Percentiles rank a stretch among this genome's conserved stretches.
Evolutionary conservation across 768 basidiomycete genomes (phyloP).

Genomic region (Neoboletus magnificus): DNA sequence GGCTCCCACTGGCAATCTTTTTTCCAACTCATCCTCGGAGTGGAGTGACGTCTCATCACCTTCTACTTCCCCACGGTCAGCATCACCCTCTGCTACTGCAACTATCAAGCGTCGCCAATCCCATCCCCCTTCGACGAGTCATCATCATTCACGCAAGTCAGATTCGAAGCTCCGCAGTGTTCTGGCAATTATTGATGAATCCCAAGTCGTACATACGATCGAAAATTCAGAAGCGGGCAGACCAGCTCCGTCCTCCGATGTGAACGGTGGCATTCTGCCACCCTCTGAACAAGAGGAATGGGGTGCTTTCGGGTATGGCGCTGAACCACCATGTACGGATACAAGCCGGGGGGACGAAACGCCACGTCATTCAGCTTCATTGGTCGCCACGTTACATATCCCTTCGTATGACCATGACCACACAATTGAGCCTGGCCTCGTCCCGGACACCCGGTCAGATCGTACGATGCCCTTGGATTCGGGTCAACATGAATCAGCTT

Average conservation of each 20-base stretch:
- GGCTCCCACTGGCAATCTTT: slow-evolving; percentile 47
- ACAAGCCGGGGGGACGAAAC: slow-evolving; percentile 40
- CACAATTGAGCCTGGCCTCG: slow-evolving; percentile 14
- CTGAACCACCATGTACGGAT: slow-evolving; percentile 34
- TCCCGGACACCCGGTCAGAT: slow-evolving; percentile 25
- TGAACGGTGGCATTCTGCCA: slow-evolving; percentile 25
- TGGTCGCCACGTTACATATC: slow-evolving; percentile 18
- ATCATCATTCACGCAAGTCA: slow-evolving; percentile 49
- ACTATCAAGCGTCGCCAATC: slow-evolving; percentile 48
- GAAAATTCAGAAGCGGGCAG: slow-evolving; percentile 18
- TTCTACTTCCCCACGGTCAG: slow-evolving; percentile 46
- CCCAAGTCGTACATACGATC: slow-evolving; percentile 36
- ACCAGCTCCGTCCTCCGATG: slow-evolving; percentile 25
- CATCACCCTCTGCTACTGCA: slow-evolving; percentile 44
- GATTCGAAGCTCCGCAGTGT: slow-evolving; percentile 69
- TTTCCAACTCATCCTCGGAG: slow-evolving; percentile 51
- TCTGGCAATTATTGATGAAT: slow-evolving; percentile 71
- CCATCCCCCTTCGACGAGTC: slow-evolving; percentile 39
- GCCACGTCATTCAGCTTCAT: slow-evolving; percentile 41
- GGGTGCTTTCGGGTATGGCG: slow-evolving; percentile 39
- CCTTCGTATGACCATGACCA: slow-evolving; percentile 24
- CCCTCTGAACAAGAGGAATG: slow-evolving; percentile 36
- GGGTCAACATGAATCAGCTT: slow-evolving; percentile 10
- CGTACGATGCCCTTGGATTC: slow-evolving; percentile 26
- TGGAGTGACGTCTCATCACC: slow-evolving; percentile 48